These are phyloP conservation scores for Typha latifolia DNA, from an alignment of 176 grass and related monocot species.

Conservation along the genomic window DNA sequence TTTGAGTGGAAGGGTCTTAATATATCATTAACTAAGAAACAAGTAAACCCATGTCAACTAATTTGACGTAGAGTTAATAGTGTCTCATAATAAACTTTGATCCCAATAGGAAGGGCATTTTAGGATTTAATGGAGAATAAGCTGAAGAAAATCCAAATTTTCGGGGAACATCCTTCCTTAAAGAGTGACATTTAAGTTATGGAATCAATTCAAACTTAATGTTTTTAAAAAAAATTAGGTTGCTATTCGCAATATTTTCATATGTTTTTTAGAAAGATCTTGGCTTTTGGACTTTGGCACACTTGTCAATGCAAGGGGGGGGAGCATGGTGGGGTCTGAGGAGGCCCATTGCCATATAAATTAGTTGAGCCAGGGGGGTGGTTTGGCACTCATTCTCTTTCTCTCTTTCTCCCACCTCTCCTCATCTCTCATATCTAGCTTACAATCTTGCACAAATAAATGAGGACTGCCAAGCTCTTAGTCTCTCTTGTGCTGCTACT, in stretches of 20 bases:
- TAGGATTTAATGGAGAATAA: conserved; percentile 14
- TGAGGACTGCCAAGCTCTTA: conserved; percentile 39
- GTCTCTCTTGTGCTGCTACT: conserved; percentile 41
- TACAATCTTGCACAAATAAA: conserved; percentile 12
- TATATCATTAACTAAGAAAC: background rate
- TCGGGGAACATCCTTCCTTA: conserved; percentile 63
- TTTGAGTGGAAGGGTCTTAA: background rate
- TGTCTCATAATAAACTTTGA: background rate
- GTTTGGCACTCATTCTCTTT: conserved; percentile 8
- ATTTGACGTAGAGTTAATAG: background rate
- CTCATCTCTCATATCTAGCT: conserved; percentile 4
- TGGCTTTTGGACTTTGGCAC: conserved; percentile 29
- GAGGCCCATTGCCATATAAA: conserved; percentile 23
- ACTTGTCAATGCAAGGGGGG: conserved; percentile 18
- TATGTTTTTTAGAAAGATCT: conserved; percentile 6
- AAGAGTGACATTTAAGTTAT: conserved; percentile 42
- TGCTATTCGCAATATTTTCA: background rate
- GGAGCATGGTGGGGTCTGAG: background rate
- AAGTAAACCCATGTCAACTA: background rate
- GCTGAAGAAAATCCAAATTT: conserved; percentile 31
- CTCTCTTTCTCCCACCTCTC: background rate
- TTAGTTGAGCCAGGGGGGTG: conserved; percentile 26
- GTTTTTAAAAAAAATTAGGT: conserved; percentile 5
- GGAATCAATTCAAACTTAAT: conserved; percentile 7
- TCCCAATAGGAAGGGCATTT: background rate